Base-by-base conservation (phyloP, 192 early-diverging fungal genomes). In the Entomortierella beljakovae region DNA sequence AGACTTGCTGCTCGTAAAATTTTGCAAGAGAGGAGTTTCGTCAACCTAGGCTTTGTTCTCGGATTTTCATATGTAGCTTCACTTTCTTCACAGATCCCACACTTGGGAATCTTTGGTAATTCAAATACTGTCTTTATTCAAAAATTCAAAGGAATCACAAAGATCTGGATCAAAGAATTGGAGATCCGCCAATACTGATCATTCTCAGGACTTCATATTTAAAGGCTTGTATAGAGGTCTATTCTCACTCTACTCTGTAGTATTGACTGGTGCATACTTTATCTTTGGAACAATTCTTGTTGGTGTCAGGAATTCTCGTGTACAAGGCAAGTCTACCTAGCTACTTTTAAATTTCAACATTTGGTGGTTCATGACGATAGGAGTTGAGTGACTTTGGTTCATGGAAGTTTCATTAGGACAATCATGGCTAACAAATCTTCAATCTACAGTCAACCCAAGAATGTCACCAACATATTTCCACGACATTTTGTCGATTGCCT, bases 391-490 rank as follows among this genome's bases (percentile, higher is more conserved):
- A 25, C 11, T 26, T 7, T 15, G 22, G 15, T 18, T 13, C 64
- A 13, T 8, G 10, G 33, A 40, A 42, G 7, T 46, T 18, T 2
- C 20, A 22, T 38, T 7, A 32, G 18, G 35, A 55, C 20, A 16
- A 35, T 9, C 34, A 55, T 42, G 18, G 18, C 42, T 43, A 43
- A 13, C 10, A n/a, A n/a, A n/a, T n/a, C n/a, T 50, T 6, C 11
- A 7, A 11, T n/a, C 32, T 22, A 32, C 59, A 76, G 75, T 79
- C 55, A 79, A 79, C 35, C 75, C 75, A 29, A 62, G 75, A 46
- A 33, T 69, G 43, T 79, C 75, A 1, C 58, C 75, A 13, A 79
- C 67, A 29, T 54, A 51, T 8, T 57, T 70, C 13, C 75, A 79
- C 38, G 66, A 68, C 31, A 22, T 79, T 0, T 10, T 64, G 20